Conservation (phyloP, 78 protist species). For the Monocercomonoides exilis region DNA sequence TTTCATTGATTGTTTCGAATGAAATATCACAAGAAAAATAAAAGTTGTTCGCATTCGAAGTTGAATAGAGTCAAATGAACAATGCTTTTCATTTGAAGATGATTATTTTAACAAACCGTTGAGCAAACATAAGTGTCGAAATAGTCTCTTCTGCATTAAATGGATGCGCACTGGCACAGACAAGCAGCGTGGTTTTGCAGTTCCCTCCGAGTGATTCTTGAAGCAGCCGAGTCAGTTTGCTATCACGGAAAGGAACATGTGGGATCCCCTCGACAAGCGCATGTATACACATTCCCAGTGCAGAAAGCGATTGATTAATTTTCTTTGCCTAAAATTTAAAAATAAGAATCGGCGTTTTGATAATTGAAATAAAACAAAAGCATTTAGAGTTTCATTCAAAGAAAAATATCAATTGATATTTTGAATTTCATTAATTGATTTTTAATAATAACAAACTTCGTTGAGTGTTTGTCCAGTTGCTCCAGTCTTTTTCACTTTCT, state of each 20-base stretch:
- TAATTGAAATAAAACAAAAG: not conserved
- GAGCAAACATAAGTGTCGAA: slow-evolving; percentile 27
- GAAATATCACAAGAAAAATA: slow-evolving; percentile 4
- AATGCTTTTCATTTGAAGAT: too few species aligned
- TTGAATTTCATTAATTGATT: too few species aligned
- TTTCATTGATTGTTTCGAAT: not conserved
- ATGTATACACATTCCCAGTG: slow-evolving; percentile 75
- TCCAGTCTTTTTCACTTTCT: slow-evolving; percentile 68
- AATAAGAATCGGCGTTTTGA: not conserved
- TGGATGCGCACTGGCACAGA: slow-evolving; percentile 11
- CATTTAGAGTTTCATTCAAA: not conserved
- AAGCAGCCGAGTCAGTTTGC: slow-evolving; percentile 75
- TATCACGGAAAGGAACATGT: slow-evolving; percentile 80
- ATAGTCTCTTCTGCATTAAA: slow-evolving; percentile 35
- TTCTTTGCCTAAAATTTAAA: slow-evolving; percentile 54
- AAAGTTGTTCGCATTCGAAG: not conserved
- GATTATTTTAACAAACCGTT: slow-evolving; percentile 16
- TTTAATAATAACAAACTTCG: slow-evolving; percentile 28
- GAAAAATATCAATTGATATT: not conserved
- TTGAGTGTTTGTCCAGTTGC: slow-evolving; percentile 54
- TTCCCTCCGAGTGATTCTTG: slow-evolving; percentile 84
- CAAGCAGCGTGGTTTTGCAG: slow-evolving; percentile 26
- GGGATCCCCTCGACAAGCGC: slow-evolving; percentile 57
- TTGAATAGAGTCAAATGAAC: not conserved
- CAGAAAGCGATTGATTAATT: slow-evolving; percentile 68